Base-by-base conservation (phyloP, 2,329 filamentous ascomycete species). In the Monosporascus sp. region DNA sequence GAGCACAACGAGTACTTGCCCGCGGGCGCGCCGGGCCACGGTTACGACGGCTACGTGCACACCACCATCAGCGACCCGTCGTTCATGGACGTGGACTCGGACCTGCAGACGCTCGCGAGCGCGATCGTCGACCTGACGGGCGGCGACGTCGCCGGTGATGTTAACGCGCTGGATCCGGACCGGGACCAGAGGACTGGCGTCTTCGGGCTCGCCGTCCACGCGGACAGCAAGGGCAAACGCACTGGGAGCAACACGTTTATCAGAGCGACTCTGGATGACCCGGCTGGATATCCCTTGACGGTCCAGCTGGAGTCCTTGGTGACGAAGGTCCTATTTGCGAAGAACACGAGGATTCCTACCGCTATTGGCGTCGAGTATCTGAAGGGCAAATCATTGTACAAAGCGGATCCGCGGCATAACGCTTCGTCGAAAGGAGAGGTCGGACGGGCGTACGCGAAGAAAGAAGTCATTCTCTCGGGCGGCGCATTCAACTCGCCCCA, bases 401-500 rank as follows among this genome's bases (percentile, higher is more conserved):
- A 65, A 36, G 70, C 67, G 14, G 68, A 70, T 49, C 65, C 64
- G 39, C 62, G 66, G 5, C 57, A 65, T 20, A 63, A 66, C 11
- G 64, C 69, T 5, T 62, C 55, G 8, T 67, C 66, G 8, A 62
- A 61, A 37, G 69, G 70, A 17, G 54, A 61, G 24, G 49, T 52
- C 24, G 57, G 57, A 46, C 59, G 53, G 37, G 57, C 65, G 22
- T 65, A 60, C 46, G 64, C 65, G 25, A 64, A 62, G 2, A 64
- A 60, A 24, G 78, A 81, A 57, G 73, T 81, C 17, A 79, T 81
- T 41, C 54, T 81, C 11, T 72, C 74, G 0, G 76, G 74, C 1
- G 78, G 79, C 14, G 67, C 73, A 2, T 77, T 79, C 60, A 77
- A 79, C 62, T 73, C 74, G 3, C 78, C 78, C 0, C 75, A 79